Base-by-base conservation (phyloP, 2,329 filamentous ascomycete genomes). In the Cytospora schulzeri region DNA sequence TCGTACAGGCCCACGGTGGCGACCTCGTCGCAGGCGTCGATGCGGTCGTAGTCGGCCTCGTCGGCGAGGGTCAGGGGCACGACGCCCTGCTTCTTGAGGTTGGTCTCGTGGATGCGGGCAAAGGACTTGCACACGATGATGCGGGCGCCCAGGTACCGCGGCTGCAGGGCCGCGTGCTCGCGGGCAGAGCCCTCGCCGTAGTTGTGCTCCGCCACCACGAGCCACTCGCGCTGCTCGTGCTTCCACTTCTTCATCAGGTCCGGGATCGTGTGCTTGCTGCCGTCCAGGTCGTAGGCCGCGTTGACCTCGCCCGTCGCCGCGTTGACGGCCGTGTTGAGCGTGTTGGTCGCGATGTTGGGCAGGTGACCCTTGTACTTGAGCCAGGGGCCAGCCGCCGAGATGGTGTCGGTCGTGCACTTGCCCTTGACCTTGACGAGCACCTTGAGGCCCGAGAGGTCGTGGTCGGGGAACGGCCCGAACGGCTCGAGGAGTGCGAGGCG, bases 321-420 rank as follows among this genome's bases (percentile, higher is more conserved):
- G 77, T 97, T 97, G 75, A 93, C 85, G 66, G 95, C 95, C 61
- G 93, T 95, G 79, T 97, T 97, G 69, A 99, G 87, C 2, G 95
- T 99, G 85, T 99, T 99, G 75, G 92, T 92, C 71, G 89, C 91
- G 77, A 99, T 99, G 83, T 99, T 99, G 76, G 95, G 92, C 68
- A 99, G 87, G 78, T 99, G 95, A 68, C 95, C 95, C 84, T 98
- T 98, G 87, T 98, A 99, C 80, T 98, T 98, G 70, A 99, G 87
- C 94, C 94, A 98, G 19, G 94, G 94, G 7, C 94, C 94, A 1
- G 94, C 94, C 38, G 94, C 94, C 45, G 93, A 98, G 78, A 99
- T 99, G 71, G 95, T 98, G 79, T 99, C 95, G 52, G 95, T 99
- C 64, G 95, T 99, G 84, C 95, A 99, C 81, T 99, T 97, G 69